Evolutionary conservation across 2,329 filamentous ascomycete genomes (phyloP), one percentile per base, ranked within the genome.

Genomic region (Penicillium glabrum): DNA sequence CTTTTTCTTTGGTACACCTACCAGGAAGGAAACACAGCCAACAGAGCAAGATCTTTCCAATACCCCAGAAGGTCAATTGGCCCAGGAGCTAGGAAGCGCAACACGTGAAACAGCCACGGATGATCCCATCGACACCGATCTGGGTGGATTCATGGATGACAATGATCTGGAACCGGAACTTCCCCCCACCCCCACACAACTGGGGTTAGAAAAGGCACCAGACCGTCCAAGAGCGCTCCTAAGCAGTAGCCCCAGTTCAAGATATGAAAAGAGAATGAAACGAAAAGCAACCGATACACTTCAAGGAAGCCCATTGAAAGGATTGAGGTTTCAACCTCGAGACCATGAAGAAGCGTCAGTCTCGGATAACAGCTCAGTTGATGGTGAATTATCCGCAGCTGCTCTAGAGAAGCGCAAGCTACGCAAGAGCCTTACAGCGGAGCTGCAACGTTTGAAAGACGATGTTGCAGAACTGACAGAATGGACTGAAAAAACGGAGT

Each of bases 101-200:
- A 71, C 68, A 27, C 63, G 59, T 43, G 67, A 66, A 41, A 26
- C 54, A 64, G 67, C 66, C 19, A 58, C 58, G 43, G 67, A 63
- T 31, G n/a, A 43, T 13, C 65, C 67, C 37, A 43, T 61, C 35
- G 57, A 57, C 19, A 49, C 53, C 16, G 61, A 66, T 21, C 51
- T 64, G 5, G 65, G 60, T 29, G 54, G 54, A 27, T 61, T 66
- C 9, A 39, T 39, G 35, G 63, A 68, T 19, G 66, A 70, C 11
- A 72, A 72, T 7, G 61, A 69, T n/a, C 79, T 79, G 16, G 86
- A 89, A 63, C 86, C 86, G 1, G 85, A 88, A 47, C 77, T 90
- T 5, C 88, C 87, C 14, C 75, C 75, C n/a, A 78, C 75, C 8
- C 76, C 76, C 27, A 75, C 75, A 16, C 71, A 77, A 57, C 54